Evolutionary conservation across 441 rosid genomes (phyloP).

Genomic region (Populus hybrid): DNA sequence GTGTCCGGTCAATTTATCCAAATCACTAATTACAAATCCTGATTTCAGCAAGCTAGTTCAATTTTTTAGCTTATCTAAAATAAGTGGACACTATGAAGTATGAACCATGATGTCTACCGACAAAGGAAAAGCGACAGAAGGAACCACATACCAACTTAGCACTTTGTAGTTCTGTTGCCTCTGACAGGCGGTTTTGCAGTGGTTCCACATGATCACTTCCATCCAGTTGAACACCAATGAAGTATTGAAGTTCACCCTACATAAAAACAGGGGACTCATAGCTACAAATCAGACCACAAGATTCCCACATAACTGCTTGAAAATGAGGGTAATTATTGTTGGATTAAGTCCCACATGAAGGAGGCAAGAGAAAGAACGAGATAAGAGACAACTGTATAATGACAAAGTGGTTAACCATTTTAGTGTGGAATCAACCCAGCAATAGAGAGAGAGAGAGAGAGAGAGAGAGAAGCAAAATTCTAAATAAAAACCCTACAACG

Average conservation of each 20-base stretch:
- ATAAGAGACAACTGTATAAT: not conserved
- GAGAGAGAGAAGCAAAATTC: no score
- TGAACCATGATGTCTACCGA: not conserved
- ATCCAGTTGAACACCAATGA: constrained; percentile 97
- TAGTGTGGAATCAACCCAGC: no score
- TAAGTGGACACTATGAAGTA: not conserved
- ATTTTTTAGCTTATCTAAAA: not conserved
- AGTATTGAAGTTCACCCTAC: constrained; percentile 97
- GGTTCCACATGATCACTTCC: constrained; percentile 97
- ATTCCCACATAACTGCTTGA: not conserved
- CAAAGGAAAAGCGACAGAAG: constrained; percentile 6
- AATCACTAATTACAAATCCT: not conserved
- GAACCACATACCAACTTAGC: constrained; percentile 56
- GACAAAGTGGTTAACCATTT: not conserved
- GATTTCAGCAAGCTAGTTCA: not conserved
- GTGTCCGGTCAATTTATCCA: not conserved
- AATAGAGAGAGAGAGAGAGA: no score
- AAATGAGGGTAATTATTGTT: not conserved
- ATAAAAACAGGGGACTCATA: constrained; percentile 12
- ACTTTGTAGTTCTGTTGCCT: constrained; percentile 62
- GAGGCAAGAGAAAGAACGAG: not conserved
- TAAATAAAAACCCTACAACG: no score
- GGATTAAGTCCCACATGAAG: not conserved
- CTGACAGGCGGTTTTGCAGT: constrained; percentile 74
- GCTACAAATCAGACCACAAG: not conserved